phyloP scores from a whole-genome alignment of 2,329 filamentous ascomycete genomes.

The Scedosporium apiospermum region DNA sequence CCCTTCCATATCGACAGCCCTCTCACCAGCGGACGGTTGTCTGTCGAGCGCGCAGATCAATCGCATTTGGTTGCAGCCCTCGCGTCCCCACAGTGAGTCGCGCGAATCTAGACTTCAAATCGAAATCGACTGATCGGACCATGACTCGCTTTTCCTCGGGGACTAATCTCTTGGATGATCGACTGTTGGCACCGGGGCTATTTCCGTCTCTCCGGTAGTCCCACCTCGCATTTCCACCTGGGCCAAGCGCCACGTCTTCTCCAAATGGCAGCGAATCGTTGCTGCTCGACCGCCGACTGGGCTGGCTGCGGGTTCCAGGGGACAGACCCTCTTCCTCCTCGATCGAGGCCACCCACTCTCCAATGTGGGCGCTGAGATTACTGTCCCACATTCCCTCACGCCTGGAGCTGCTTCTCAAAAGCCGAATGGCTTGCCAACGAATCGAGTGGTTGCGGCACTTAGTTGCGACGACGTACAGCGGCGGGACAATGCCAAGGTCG shows the following conservation, averaged over 20 bases:
- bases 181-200: slow-evolving; percentile 10
- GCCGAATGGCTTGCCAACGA: slow-evolving; percentile 50
- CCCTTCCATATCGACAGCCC: not conserved
- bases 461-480: slow-evolving; percentile 56
- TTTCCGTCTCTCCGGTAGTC: slow-evolving; percentile 7
- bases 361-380: slow-evolving; percentile 45
- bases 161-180: slow-evolving; percentile 17
- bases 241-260: slow-evolving; percentile 17
- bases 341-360: slow-evolving; percentile 43
- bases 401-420: slow-evolving; percentile 49
- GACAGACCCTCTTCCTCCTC: slow-evolving; percentile 36
- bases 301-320: not conserved
- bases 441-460: slow-evolving; percentile 51
- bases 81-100: slow-evolving; percentile 44
- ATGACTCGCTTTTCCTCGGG: slow-evolving; percentile 47
- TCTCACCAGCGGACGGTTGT: slow-evolving; percentile 38
- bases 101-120: slow-evolving; percentile 41
- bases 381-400: slow-evolving; percentile 65
- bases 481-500: slow-evolving; percentile 54
- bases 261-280: slow-evolving; percentile 18
- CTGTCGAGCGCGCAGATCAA: slow-evolving; percentile 36
- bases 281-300: not conserved
- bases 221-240: not conserved
- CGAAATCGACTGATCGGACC: slow-evolving; percentile 46
- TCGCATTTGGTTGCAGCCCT: slow-evolving; percentile 34